phyloP scores from a whole-genome alignment of 2,329 filamentous ascomycete species.

The Fusarium verrucosum region DNA sequence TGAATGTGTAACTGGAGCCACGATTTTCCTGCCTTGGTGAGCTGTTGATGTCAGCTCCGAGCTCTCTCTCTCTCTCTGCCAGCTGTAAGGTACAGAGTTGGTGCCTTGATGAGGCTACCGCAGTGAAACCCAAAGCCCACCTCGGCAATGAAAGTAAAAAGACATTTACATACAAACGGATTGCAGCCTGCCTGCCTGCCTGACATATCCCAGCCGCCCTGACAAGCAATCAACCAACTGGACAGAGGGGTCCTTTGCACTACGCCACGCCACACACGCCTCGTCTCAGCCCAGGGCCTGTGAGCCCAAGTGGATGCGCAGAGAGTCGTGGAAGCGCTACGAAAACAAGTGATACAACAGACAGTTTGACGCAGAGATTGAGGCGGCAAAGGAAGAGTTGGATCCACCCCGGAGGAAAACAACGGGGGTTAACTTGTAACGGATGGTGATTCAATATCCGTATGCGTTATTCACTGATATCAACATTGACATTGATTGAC shows the following conservation, averaged over 20 bases:
- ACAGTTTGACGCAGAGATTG: slow-evolving; percentile 13
- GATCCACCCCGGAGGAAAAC: slow-evolving; percentile 22
- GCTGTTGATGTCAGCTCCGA: not conserved
- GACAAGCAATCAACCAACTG: slow-evolving; percentile 2
- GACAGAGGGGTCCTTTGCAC: slow-evolving; percentile 2
- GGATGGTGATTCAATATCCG: slow-evolving; percentile 13
- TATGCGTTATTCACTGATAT: not conserved
- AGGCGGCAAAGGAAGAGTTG: slow-evolving; percentile 18
- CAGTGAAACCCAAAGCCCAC: slow-evolving; percentile 28
- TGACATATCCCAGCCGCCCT: not conserved
- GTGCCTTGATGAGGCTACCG: slow-evolving; percentile 14
- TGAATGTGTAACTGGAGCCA: not conserved
- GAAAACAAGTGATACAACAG: slow-evolving; percentile 21
- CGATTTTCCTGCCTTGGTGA: not conserved
- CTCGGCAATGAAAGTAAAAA: slow-evolving; percentile 4
- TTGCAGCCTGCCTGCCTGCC: slow-evolving; percentile 14
- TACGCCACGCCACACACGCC: slow-evolving; percentile 37
- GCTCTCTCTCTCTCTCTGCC: not conserved
- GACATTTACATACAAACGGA: not conserved
- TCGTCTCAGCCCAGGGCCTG: slow-evolving; percentile 25
- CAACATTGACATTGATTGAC: not conserved
- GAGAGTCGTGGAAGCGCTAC: slow-evolving; percentile 41
- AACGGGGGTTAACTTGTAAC: slow-evolving; percentile 6
- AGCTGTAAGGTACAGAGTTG: slow-evolving; percentile 20
- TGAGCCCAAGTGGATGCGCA: slow-evolving; percentile 36